Percentiles rank a stretch among this genome's conserved stretches.
These are phyloP conservation scores for Rhododendron vialii DNA, from an alignment of 148 eudicot genomes.

Conservation along the genomic window DNA sequence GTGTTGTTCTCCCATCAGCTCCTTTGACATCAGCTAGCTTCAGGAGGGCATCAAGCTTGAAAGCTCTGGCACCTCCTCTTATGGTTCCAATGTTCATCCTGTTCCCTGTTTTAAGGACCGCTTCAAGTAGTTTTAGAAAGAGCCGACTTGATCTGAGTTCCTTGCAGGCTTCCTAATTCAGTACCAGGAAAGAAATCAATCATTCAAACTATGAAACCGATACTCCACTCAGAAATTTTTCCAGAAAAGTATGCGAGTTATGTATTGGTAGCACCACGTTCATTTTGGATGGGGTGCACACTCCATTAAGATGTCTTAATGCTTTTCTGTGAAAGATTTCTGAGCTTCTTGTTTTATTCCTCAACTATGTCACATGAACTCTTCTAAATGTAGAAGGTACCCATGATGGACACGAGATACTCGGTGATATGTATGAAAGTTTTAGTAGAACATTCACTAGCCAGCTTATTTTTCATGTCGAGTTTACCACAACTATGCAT, in stretches of 20 bases:
- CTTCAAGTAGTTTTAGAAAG: constrained; percentile 86
- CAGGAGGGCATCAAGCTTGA: constrained; percentile 93
- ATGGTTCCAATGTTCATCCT: constrained; percentile 94
- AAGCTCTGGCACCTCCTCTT: constrained; percentile 96
- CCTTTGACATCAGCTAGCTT: constrained; percentile 98
- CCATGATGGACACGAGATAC: background rate
- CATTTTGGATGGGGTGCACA: background rate
- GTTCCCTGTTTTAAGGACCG: constrained; percentile 96
- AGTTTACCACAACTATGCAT: background rate
- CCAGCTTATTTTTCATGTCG: background rate
- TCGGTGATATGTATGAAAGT: background rate
- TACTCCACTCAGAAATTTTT: background rate
- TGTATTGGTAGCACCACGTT: background rate
- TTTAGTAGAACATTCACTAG: background rate
- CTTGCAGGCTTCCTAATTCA: constrained; percentile 80
- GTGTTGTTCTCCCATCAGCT: constrained; percentile 85
- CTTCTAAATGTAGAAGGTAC: background rate
- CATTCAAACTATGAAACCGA: background rate
- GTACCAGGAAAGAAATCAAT: background rate
- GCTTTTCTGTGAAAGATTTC: background rate
- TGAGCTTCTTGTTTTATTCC: background rate
- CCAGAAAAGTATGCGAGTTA: background rate
- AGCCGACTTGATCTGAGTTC: constrained; percentile 91
- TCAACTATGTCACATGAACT: background rate
- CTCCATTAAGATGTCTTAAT: background rate